Evolutionary conservation across 768 basidiomycete species (phyloP).

Genomic region (Phallus indusiatus): DNA sequence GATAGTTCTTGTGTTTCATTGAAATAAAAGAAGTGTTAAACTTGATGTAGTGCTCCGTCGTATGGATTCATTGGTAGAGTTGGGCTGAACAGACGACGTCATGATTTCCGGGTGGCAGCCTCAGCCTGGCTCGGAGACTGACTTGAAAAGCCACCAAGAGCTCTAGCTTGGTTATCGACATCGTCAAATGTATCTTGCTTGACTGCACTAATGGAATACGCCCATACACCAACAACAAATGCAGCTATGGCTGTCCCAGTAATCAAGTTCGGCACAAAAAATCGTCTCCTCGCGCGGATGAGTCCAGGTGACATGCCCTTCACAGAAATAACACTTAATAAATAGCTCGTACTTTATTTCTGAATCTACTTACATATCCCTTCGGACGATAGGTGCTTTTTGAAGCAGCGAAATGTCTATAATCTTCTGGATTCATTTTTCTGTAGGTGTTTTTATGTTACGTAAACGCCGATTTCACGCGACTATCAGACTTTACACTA

Average conservation of each 20-base stretch:
- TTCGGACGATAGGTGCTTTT: slow-evolving; percentile 37
- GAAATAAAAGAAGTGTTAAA: too few relatives aligned
- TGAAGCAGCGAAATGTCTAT: background rate
- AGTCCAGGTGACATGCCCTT: slow-evolving; percentile 85
- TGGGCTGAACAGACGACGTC: too few relatives aligned
- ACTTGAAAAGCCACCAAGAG: slow-evolving; percentile 33
- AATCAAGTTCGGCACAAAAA: slow-evolving; percentile 65
- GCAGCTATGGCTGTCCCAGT: slow-evolving; percentile 63
- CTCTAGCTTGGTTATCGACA: slow-evolving; percentile 67
- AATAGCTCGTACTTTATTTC: slow-evolving; percentile 4
- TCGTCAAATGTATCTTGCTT: slow-evolving; percentile 91
- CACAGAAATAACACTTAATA: slow-evolving; percentile 8
- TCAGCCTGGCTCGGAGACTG: slow-evolving; percentile 1
- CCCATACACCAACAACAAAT: slow-evolving; percentile 77
- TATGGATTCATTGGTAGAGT: too few relatives aligned
- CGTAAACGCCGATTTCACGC: too few relatives aligned
- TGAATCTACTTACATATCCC: slow-evolving; percentile 32
- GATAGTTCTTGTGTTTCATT: too few relatives aligned
- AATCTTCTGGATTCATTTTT: background rate
- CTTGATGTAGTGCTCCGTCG: too few relatives aligned
- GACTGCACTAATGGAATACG: slow-evolving; percentile 89
- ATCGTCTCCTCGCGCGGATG: slow-evolving; percentile 79
- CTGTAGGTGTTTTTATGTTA: too few relatives aligned
- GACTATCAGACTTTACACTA: too few relatives aligned
- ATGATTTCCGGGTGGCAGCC: too few relatives aligned